These are phyloP conservation scores for Secale cereale DNA, from an alignment of 176 grass and related monocot genomes.

Conservation along the genomic window DNA sequence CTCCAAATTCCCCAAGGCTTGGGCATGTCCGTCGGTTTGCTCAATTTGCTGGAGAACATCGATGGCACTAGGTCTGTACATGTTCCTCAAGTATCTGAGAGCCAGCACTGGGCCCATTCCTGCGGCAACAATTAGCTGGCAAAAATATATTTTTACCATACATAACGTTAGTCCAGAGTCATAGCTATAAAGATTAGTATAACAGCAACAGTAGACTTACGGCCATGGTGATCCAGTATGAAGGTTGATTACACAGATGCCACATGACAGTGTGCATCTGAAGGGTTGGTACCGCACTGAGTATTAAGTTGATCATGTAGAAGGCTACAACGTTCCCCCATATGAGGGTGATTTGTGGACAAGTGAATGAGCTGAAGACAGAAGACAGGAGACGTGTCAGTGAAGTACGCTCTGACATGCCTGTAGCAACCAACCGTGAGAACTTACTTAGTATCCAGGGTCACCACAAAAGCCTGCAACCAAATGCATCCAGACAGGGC, in stretches of 20 bases:
- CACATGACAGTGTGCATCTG: slow-evolving; percentile 79
- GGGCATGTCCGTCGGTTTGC: slow-evolving; percentile 28
- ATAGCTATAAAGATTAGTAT: neutral
- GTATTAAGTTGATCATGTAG: slow-evolving; percentile 74
- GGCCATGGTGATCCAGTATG: slow-evolving; percentile 80
- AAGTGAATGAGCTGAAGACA: slow-evolving; percentile 73
- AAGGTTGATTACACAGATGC: slow-evolving; percentile 62
- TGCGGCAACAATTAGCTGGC: slow-evolving; percentile 55
- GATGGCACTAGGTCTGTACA: slow-evolving; percentile 58
- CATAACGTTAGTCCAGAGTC: neutral
- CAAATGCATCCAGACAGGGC: slow-evolving; percentile 91
- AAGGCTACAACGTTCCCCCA: slow-evolving; percentile 90
- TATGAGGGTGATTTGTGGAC: slow-evolving; percentile 58
- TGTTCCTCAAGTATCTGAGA: slow-evolving; percentile 51
- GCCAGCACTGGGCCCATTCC: slow-evolving; percentile 68
- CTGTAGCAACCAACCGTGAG: neutral
- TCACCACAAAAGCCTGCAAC: slow-evolving; percentile 92
- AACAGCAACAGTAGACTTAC: slow-evolving; percentile 49
- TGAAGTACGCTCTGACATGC: neutral
- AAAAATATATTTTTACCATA: slow-evolving; percentile 14
- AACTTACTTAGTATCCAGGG: slow-evolving; percentile 77
- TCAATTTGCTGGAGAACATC: slow-evolving; percentile 75
- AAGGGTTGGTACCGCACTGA: slow-evolving; percentile 55
- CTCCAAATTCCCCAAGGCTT: slow-evolving; percentile 35
- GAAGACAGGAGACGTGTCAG: slow-evolving; percentile 26